Base-by-base conservation (phyloP, 2,329 filamentous ascomycete species). In the Fusarium illudens region DNA sequence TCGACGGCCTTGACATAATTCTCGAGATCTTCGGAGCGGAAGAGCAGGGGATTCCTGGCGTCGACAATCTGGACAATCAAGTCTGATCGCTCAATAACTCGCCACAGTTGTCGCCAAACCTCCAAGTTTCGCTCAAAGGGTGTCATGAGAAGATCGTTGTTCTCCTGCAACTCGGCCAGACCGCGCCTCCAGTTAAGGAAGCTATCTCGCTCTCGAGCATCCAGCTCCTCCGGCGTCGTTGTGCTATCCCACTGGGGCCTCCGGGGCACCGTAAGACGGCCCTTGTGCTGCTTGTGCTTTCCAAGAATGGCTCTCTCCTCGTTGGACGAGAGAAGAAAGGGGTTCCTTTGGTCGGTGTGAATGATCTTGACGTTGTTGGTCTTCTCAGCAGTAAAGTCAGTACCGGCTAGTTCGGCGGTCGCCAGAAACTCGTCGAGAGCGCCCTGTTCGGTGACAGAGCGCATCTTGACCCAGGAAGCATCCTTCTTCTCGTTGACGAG, bases 321-420 rank as follows among this genome's bases (percentile, higher is more conserved):
- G 25, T 89, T 87, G 0, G 92, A 89, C 1, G 93, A 95, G 17
- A 99, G 84, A 6, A 99, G 84, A 74, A 95, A 99, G 0, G 96
- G 96, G 79, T 99, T 99, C 82, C 92, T 93, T 82, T 97, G 94
- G 79, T 97, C 94, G 71, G 90, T 91, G 79, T 99, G 96, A 72
- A 99, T 97, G 77, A 99, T 97, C 84, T 97, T 97, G 81, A 98
- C 92, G 77, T 96, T 98, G 82, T 95, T 98, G 88, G 97, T 92
- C 86, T 98, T 98, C 84, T 98, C 94, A 27, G 96, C 96, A 1
- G 95, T 98, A 80, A 99, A 99, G 78, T 99, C 96, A 71, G 96
- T 99, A 70, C 94, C 95, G n/a, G 96, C 96, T 72, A 99, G 84
- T 82, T 98, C 94, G 67, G 96, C 96, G 2, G 96, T 99, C 60